A percentile compares a stretch with the other conserved stretches of the same genome.
phyloP scores from a whole-genome alignment of 2,329 filamentous ascomycete genomes.

The Penicillium sp. region DNA sequence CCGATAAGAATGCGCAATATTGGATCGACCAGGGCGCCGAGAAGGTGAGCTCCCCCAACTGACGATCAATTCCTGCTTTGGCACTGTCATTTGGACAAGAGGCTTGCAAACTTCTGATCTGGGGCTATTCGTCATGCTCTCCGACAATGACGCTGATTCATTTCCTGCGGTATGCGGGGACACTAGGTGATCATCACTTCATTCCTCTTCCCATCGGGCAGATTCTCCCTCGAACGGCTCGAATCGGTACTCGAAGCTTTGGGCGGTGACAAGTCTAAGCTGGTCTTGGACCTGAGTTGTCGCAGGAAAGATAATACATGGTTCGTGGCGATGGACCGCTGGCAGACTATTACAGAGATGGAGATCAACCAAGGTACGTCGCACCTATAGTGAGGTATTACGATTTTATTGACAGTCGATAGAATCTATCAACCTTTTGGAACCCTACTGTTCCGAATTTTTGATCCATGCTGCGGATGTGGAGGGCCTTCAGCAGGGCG shows the following conservation, averaged over 20 bases:
- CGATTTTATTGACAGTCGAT: conserved; percentile 1
- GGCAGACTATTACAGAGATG: conserved; percentile 97
- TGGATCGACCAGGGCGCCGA: conserved; percentile 89
- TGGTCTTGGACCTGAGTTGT: conserved; percentile 95
- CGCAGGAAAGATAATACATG: conserved; percentile 72
- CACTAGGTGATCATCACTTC: conserved; percentile 93
- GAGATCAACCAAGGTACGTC: conserved; percentile 76
- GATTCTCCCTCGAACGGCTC: conserved; percentile 75
- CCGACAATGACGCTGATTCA: conserved; percentile 19
- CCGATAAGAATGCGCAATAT: conserved; percentile 72
- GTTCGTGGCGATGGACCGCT: conserved; percentile 99
- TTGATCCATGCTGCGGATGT: conserved; percentile 96
- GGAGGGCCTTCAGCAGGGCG: conserved; percentile 86
- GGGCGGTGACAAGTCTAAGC: conserved; percentile 69
- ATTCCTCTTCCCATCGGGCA: conserved; percentile 81
- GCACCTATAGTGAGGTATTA: not conserved
- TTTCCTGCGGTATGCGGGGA: conserved; percentile 13
- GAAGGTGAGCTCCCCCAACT: conserved; percentile 61
- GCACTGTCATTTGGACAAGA: not conserved
- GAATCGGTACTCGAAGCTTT: conserved; percentile 71
- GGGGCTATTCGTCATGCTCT: conserved; percentile 9
- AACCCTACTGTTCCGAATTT: conserved; percentile 94
- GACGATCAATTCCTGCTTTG: not conserved
- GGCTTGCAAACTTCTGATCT: not conserved
- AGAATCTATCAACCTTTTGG: conserved; percentile 78